Evolutionary conservation across 225 moss, liverwort and hornwort genomes (phyloP).

Genomic region (Marchantia paleacea): DNA sequence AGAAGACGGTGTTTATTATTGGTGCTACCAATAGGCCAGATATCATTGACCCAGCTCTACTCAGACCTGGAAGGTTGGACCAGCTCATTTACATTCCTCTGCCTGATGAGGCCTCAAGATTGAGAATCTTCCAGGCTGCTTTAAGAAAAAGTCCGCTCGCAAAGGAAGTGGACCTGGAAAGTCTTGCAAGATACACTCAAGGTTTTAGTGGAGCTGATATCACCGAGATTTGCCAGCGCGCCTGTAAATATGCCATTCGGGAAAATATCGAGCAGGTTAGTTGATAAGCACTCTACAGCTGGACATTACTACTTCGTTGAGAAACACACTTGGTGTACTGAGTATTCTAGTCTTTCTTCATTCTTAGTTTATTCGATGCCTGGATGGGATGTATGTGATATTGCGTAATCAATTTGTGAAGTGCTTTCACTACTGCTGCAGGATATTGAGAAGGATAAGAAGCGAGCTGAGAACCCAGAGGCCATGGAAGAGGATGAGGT

Average conservation of each 20-base stretch:
- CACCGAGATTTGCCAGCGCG: slow-evolving; percentile 17
- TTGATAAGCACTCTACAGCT: neutral
- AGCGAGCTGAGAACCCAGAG: slow-evolving; percentile 64
- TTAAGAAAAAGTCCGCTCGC: slow-evolving; percentile 71
- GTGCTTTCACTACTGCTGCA: slow-evolving; percentile 39
- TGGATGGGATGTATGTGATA: neutral
- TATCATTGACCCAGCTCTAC: slow-evolving; percentile 19
- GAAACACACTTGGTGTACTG: no score
- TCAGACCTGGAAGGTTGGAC: slow-evolving; percentile 59
- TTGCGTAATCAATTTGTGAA: no score
- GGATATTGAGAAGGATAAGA: slow-evolving; percentile 89
- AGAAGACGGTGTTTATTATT: slow-evolving; percentile 90
- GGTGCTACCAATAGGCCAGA: slow-evolving; percentile 68
- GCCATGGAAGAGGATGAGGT: slow-evolving; percentile 89
- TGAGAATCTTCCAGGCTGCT: slow-evolving; percentile 82
- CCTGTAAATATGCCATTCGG: slow-evolving; percentile 35
- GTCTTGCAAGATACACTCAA: slow-evolving; percentile 35
- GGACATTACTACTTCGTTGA: no score
- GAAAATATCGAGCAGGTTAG: slow-evolving; percentile 80
- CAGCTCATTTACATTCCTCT: slow-evolving; percentile 86
- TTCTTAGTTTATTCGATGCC: no score
- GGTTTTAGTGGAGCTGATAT: slow-evolving; percentile 68
- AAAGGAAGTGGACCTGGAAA: slow-evolving; percentile 24
- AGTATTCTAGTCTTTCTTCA: no score
- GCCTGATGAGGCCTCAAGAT: slow-evolving; percentile 71